phyloP scores from a whole-genome alignment of 176 grass and related monocot species.

The Sorghum bicolor region DNA sequence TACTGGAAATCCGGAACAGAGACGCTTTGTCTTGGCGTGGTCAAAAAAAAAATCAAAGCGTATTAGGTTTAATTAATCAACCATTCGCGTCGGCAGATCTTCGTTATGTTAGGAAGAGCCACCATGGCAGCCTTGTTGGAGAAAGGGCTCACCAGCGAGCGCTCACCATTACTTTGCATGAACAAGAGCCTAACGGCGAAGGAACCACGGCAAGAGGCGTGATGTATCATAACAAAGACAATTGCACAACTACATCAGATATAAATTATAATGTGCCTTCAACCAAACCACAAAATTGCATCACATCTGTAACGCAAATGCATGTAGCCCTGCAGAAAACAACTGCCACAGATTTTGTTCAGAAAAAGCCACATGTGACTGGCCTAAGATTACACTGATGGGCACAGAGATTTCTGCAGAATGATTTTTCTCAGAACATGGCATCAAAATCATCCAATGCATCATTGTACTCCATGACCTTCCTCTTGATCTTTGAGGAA shows the following conservation, averaged over 20 bases:
- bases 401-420: background rate
- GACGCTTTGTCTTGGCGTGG: no score
- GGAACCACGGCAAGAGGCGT: no score
- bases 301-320: background rate
- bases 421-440: background rate
- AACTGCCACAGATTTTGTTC: background rate
- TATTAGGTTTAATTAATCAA: no score
- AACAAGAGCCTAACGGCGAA: no score
- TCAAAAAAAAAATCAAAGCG: no score
- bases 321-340: background rate
- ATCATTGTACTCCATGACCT: conserved; percentile 68
- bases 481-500: conserved; percentile 84
- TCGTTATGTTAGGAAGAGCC: no score
- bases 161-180: no score
- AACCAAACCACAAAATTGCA: conserved; percentile 3
- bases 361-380: background rate
- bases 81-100: no score
- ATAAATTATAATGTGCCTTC: background rate
- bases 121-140: no score
- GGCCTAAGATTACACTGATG: background rate
- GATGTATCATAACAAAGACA: background rate
- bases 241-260: background rate
- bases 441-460: conserved; percentile 63
- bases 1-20: no score
- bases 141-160: no score